A percentile compares a stretch with the other conserved stretches of the same genome.
phyloP scores from a whole-genome alignment of 2,329 filamentous ascomycete genomes.

The Exutisphaerella laricina region DNA sequence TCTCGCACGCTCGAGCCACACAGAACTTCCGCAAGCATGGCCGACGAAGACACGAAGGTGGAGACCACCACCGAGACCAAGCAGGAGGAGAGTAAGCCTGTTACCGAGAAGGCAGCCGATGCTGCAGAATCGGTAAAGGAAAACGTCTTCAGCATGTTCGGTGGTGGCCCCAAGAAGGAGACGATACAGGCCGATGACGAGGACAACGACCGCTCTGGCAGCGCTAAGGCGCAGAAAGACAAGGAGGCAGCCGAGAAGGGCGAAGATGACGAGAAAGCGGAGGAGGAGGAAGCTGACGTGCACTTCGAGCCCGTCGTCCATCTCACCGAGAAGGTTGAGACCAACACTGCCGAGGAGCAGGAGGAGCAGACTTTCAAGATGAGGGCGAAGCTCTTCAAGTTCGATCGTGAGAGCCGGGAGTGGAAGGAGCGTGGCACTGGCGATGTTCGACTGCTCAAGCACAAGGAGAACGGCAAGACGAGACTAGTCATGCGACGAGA shows the following conservation, averaged over 20 bases:
- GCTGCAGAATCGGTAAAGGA: slow-evolving; percentile 42
- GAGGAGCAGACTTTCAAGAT: slow-evolving; percentile 99
- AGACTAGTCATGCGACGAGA: slow-evolving; percentile 97
- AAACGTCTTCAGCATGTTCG: slow-evolving; percentile 95
- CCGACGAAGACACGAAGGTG: slow-evolving; percentile 29
- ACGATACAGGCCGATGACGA: slow-evolving; percentile 76
- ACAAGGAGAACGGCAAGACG: slow-evolving; percentile 98
- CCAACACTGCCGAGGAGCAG: slow-evolving; percentile 95
- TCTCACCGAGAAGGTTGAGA: slow-evolving; percentile 93
- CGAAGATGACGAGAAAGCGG: slow-evolving; percentile 33
- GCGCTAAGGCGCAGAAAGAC: slow-evolving; percentile 63
- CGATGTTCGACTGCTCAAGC: slow-evolving; percentile 93
- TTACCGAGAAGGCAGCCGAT: slow-evolving; percentile 35
- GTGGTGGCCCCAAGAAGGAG: slow-evolving; percentile 94
- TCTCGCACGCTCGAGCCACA: too few relatives aligned
- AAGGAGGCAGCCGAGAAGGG: slow-evolving; percentile 46
- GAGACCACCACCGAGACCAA: slow-evolving; percentile 24
- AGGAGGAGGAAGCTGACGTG: slow-evolving; percentile 70
- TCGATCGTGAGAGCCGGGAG: slow-evolving; percentile 83
- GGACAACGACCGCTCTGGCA: slow-evolving; percentile 80
- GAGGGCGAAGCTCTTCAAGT: slow-evolving; percentile 99
- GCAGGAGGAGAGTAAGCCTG: slow-evolving; percentile 36
- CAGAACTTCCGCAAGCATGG: slow-evolving; percentile 27
- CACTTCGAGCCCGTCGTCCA: slow-evolving; percentile 96
- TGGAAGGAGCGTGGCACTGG: slow-evolving; percentile 99